These are phyloP conservation scores for Nicotiana benthamiana DNA, from an alignment of 257 asterid genomes.

Conservation along the genomic window DNA sequence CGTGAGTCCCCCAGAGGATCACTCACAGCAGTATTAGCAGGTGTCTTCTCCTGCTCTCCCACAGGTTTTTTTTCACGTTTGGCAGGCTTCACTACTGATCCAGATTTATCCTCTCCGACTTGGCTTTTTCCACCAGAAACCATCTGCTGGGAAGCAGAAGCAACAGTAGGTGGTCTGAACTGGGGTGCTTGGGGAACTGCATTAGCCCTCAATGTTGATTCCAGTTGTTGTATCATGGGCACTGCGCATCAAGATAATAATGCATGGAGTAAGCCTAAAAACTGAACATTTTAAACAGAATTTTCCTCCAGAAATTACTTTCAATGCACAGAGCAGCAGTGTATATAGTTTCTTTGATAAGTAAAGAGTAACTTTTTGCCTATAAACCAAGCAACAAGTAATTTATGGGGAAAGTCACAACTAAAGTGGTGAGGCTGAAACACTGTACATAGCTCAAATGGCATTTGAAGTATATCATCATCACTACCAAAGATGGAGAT, in stretches of 20 bases:
- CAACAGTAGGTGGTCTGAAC: not conserved
- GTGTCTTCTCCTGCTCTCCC: not conserved
- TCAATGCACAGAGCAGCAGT: not conserved
- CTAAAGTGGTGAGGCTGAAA: not conserved
- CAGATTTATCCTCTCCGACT: not conserved
- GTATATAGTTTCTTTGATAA: not conserved
- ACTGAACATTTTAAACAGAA: not conserved
- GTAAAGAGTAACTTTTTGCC: not conserved
- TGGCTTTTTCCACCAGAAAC: not conserved
- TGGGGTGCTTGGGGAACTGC: constrained; percentile 9
- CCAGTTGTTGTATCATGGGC: constrained; percentile 7
- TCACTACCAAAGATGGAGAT: not conserved
- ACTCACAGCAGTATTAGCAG: not conserved
- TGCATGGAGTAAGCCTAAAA: not conserved
- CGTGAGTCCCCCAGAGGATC: constrained; percentile 70
- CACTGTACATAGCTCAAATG: not conserved
- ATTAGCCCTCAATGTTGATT: not conserved
- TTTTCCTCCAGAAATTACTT: not conserved
- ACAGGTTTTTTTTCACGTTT: not conserved
- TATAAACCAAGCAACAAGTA: not conserved
- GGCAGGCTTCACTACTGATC: not conserved
- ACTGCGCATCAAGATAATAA: not conserved
- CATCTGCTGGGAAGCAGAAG: not conserved
- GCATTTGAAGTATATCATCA: not conserved
- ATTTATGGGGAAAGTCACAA: not conserved